Evolutionary conservation across 345 rosid species (phyloP), one percentile per base, ranked within the genome.

Genomic region (Aegle marmelos): DNA sequence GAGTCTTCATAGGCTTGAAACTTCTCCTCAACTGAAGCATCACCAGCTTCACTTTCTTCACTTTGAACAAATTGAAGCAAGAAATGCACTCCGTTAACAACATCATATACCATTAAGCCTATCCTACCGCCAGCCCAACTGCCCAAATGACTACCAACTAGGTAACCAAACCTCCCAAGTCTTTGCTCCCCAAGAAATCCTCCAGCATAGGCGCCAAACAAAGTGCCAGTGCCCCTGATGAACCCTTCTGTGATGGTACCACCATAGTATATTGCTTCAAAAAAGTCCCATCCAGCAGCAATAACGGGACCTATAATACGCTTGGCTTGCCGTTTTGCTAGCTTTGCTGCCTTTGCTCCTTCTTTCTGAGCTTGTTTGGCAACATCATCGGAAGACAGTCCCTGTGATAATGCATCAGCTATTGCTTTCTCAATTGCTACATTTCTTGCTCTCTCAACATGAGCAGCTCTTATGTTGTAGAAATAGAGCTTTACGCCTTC

Each of bases 51-150:
- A 7, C 66, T 54, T 60, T 79, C 90, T 74, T 76, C 91, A 64
- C 80, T 68, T 57, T 82, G 87, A 78, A 79, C 84, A 80, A 83
- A 73, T 56, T 80, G 88, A 81, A 87, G 71, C 81, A 92, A 80
- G 86, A 73, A 87, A 65, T 94, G 79, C 10, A 89, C 88, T 28
- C 99, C 99, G 76, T 85, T 88, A 60, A 83, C 88, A 70, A 96
- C 95, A 81, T 96, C 99, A 31, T 94, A 94, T 36, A 89, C 88
- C 99, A 96, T 96, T 13, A 96, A 83, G 19, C 97, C 99, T 9
- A 96, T 85, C 73, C 99, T 86, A 73, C 95, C 99, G 1, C 99
- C 99, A n/a, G 92, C 71, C 98, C 99, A 96, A 91, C 97, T 91
- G 68, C 99, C 99, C 70, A 96, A 61, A 57, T 84, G 92, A 83